Evolutionary conservation across 371 early-diverging fungal genomes (phyloP), one percentile per base, ranked within the genome.

Genomic region (Conidiobolus incongruus): DNA sequence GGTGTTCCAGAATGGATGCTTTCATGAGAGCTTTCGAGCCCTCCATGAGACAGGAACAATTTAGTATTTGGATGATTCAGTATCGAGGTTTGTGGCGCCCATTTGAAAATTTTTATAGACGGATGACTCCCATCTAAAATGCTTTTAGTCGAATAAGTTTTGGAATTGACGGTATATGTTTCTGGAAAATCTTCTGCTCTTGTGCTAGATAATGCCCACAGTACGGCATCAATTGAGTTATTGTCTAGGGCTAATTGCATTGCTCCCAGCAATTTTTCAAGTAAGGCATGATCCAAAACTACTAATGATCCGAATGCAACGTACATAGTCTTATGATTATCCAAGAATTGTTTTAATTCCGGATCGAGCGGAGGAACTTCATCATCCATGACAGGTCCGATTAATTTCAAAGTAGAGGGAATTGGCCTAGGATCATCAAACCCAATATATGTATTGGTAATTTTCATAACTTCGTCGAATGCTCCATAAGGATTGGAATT

Each of bases 401-500:
- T 21, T 21, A 40, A 19, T 28, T 40, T 40, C 5, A 40, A 8
- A 15, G 29, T 31, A 28, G 41, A 29, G 15, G 22, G 28, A 7
- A 40, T 17, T 11, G 41, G 41, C 17, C 41, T 13, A 40, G 41
- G 28, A 8, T 17, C 13, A 11, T 40, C 41, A 21, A 40, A 40
- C 10, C 41, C 41, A 8, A 40, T n/a, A 21, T 26, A 40, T 3
- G 41, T 40, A 15, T 40, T 40, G 41, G 28, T 26, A 8, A 40
- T 8, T 17, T 40, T 40, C 7, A 15, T 15, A 10, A 17, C 38
- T 3, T 37, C 11, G n/a, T 37, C 22, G 6, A 37, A 37, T 21
- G 20, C 17, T 20, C 21, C 38, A 8, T 26, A 8, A 12, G 31
- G 19, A 10, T 12, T 11, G 2, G 11, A 23, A n/a, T 16, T 26